Conservation (phyloP, 257 asterid species). For the Avicennia marina region DNA sequence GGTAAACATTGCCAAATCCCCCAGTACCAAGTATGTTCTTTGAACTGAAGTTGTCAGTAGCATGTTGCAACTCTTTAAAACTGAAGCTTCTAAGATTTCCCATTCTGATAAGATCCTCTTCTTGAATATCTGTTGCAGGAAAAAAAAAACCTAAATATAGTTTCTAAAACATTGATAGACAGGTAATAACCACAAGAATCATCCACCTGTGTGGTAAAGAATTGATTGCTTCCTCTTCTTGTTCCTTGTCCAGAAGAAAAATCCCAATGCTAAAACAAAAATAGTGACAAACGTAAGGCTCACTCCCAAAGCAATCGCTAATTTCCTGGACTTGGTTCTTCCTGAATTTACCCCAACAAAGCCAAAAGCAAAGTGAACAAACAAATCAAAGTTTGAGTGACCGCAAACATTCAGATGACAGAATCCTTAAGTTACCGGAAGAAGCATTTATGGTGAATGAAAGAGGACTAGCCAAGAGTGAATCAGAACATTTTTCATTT, state of each 20-base stretch:
- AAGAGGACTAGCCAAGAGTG: conserved; percentile 46
- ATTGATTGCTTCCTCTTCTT: conserved; percentile 48
- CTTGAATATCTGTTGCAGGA: conserved; percentile 54
- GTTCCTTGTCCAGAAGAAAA: conserved; percentile 52
- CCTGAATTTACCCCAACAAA: conserved; percentile 26
- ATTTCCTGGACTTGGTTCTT: conserved; percentile 43
- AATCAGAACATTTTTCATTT: conserved; percentile 58
- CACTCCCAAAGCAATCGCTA: conserved; percentile 68
- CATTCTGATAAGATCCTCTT: conserved; percentile 58
- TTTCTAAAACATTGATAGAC: background rate
- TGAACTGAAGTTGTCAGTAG: conserved; percentile 70
- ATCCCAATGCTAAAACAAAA: conserved; percentile 27
- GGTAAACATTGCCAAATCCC: conserved; percentile 89
- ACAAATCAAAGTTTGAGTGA: background rate
- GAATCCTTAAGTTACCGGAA: conserved; percentile 35
- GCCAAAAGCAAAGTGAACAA: background rate
- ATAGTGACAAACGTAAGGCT: conserved; percentile 49
- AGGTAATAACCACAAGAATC: background rate
- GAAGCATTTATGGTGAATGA: conserved; percentile 48
- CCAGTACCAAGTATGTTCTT: conserved; percentile 91
- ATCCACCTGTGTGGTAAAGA: conserved; percentile 51
- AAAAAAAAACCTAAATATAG: no score
- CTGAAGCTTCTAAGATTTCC: conserved; percentile 76
- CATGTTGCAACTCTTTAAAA: conserved; percentile 81
- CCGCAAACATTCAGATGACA: background rate